Conservation (phyloP, 495 filamentous ascomycete species). For the Chaetomium cochliodes region DNA sequence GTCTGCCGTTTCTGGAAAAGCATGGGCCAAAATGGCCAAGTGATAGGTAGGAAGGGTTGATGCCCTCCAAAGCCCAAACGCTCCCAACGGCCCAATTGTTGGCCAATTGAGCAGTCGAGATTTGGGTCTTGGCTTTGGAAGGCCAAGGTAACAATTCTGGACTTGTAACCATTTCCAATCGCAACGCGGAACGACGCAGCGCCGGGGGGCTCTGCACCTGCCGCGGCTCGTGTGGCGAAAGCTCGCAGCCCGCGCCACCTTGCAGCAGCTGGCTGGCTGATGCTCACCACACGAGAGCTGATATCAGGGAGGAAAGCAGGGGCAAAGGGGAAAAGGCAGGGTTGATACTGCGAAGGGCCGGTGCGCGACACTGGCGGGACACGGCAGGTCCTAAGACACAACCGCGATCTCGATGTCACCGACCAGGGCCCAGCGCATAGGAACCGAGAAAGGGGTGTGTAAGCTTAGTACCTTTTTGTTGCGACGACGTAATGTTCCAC, state of each 20-base stretch:
- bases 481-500: constrained; percentile 24
- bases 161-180: neutral
- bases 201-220: neutral
- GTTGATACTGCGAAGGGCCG: constrained; percentile 1
- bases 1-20: constrained; percentile 14
- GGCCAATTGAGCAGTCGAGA: neutral
- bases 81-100: neutral
- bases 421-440: constrained; percentile 4
- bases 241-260: neutral
- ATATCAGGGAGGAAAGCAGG: constrained; percentile 9
- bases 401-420: constrained; percentile 17
- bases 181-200: neutral
- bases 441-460: constrained; percentile 9
- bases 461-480: constrained; percentile 21
- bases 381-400: constrained; percentile 8
- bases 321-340: neutral
- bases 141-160: neutral
- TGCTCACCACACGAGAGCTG: constrained; percentile 6
- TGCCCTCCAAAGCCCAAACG: neutral
- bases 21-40: neutral
- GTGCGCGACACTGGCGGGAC: constrained; percentile 5
- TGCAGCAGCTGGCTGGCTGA: neutral
- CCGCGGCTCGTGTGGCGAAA: neutral
- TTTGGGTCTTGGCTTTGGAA: neutral
- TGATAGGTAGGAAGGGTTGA: neutral